A percentile compares a stretch with the other conserved stretches of the same genome.
Evolutionary conservation across 495 filamentous ascomycete species (phyloP).

Genomic region (Penicillium coprophilum): DNA sequence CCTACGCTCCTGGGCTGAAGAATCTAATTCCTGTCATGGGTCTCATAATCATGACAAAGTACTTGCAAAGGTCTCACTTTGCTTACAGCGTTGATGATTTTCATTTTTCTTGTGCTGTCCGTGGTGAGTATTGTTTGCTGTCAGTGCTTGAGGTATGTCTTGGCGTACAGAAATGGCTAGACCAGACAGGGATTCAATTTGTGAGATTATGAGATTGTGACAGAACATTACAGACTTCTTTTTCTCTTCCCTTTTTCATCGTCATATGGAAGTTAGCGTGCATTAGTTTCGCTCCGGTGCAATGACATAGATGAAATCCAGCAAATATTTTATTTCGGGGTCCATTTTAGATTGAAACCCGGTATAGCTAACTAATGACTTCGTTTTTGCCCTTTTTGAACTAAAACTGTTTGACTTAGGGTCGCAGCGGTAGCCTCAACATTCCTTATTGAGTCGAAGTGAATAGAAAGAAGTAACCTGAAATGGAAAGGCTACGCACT

Average conservation of each 20-base stretch:
- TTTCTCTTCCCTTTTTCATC: neutral
- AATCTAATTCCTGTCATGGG: neutral
- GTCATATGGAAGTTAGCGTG: neutral
- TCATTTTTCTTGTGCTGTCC: neutral
- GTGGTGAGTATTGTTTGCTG: neutral
- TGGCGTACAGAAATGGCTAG: conserved; percentile 4
- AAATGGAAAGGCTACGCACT: no score
- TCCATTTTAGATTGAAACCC: neutral
- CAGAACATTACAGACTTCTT: neutral
- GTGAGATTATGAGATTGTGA: conserved; percentile 3
- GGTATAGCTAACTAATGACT: neutral
- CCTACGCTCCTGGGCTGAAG: neutral
- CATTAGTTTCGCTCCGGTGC: neutral
- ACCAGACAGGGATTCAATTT: neutral
- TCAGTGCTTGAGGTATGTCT: conserved; percentile 7
- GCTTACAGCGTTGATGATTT: neutral
- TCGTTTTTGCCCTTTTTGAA: neutral
- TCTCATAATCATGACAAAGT: conserved; percentile 10
- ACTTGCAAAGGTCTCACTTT: neutral
- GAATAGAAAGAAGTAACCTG: no score
- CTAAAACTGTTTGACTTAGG: no score
- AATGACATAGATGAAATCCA: neutral
- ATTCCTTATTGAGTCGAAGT: no score
- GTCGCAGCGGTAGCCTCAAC: no score
- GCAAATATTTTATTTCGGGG: neutral